phyloP scores from a whole-genome alignment of 768 basidiomycete genomes.

The Termitomyces titanicus region DNA sequence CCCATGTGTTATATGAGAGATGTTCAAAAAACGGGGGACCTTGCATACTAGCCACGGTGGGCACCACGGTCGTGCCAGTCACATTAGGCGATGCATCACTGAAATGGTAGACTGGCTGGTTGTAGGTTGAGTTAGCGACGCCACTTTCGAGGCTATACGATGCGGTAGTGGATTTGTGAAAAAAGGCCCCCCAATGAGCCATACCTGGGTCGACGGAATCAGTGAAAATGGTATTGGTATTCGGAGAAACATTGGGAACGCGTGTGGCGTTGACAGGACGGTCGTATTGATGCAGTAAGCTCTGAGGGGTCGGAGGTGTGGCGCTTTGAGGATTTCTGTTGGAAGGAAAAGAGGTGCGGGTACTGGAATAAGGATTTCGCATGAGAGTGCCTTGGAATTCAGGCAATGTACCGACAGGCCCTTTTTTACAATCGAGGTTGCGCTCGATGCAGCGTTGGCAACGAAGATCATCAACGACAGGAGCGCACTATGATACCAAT shows the following conservation, averaged over 20 bases:
- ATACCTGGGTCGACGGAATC: not conserved
- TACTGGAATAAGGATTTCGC: not conserved
- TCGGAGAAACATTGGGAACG: not conserved
- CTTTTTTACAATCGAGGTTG: slow-evolving; percentile 2
- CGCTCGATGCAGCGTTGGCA: slow-evolving; percentile 7
- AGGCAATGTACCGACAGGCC: not conserved
- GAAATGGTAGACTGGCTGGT: not conserved
- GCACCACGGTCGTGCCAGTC: not conserved
- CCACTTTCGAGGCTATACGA: not conserved
- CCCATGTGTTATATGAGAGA: not conserved
- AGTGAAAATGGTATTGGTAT: not conserved
- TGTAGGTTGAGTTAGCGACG: not conserved
- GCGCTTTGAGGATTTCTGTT: too few species aligned
- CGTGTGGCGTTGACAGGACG: not conserved
- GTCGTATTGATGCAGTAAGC: not conserved
- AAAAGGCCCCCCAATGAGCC: not conserved
- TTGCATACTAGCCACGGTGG: not conserved
- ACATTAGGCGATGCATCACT: not conserved
- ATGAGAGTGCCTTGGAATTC: not conserved
- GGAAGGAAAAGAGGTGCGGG: not conserved
- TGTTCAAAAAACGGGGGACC: not conserved
- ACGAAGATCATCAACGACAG: not conserved
- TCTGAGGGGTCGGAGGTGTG: not conserved
- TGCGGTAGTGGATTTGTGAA: not conserved
- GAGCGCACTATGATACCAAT: not conserved